Conservation (phyloP, 2,329 filamentous ascomycete species). For the Biscogniauxia mediterranea region DNA sequence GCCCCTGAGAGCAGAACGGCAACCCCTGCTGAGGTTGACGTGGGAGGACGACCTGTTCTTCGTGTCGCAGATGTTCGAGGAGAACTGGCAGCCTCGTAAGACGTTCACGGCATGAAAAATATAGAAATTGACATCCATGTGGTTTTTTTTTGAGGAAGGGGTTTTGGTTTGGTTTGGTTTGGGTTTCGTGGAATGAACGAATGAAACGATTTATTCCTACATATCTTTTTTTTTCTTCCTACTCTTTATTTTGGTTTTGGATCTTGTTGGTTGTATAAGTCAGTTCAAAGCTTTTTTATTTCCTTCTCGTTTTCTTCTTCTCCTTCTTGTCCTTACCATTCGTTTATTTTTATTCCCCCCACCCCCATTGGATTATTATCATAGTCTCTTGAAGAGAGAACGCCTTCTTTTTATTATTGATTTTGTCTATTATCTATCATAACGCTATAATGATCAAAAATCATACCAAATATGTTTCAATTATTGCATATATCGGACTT, state of each 20-base stretch:
- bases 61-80: slow-evolving; percentile 45
- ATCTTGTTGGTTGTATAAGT: not conserved
- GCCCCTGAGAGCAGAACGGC: slow-evolving; percentile 3
- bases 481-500: not conserved
- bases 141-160: not conserved
- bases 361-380: not conserved
- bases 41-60: slow-evolving; percentile 46
- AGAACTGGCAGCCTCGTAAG: slow-evolving; percentile 36
- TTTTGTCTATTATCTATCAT: not conserved
- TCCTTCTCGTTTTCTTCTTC: not conserved
- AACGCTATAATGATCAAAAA: not conserved
- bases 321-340: too few species aligned
- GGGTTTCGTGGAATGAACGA: not conserved
- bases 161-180: too few species aligned
- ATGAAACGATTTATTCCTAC: not conserved
- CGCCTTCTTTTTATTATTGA: too few species aligned
- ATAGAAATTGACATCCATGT: not conserved
- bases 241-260: not conserved
- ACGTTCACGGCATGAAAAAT: slow-evolving; percentile 16
- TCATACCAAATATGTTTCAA: not conserved
- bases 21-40: slow-evolving; percentile 15
- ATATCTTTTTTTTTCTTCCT: too few species aligned
- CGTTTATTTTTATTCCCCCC: not conserved
- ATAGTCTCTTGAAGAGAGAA: not conserved
- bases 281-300: not conserved